Evolutionary conservation across 805 yeast species (phyloP), one percentile per base, ranked within the genome.

Genomic region (Wickerhamiella vanderwaltii): DNA sequence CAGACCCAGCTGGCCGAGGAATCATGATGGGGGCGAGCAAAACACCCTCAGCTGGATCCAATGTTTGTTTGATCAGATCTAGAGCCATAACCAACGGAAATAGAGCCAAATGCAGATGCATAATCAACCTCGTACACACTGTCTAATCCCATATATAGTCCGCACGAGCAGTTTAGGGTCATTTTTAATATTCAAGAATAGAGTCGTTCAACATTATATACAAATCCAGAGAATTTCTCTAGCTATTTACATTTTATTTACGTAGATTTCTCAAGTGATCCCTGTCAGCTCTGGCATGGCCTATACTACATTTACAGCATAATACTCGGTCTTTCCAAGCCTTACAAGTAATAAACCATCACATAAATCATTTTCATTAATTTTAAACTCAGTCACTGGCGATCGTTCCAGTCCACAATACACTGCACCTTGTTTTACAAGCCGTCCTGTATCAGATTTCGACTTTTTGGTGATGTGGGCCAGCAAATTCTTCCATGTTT

Each of bases 381-480:
- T 61, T 1, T 63, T 60, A 35, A 70, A 74, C 15, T 73, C 75
- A 1, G 65, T 63, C 17, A 71, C 73, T 4, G 51, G 53, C 12
- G 71, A 61, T 49, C 78, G 75, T 6, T 62, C 59, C 44, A 82
- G 62, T 0, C 95, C 95, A 45, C 73, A 47, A 53, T 81, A 82
- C 1, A 88, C 71, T 2, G 87, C 82, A 1, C 94, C 91, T 25
- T 72, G 72, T 35, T 66, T 67, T 13, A 87, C 64, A 52, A 77
- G 65, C 41, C 81, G 68, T 47, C 68, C 70, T 3, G 79, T 73
- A 49, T 78, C 86, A 1, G 73, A 57, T 39, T 56, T 60, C 12
- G 63, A 55, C 25, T 61, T 62, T 39, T 68, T 63, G 12, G 52
- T 41, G 1, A 78, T 56, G 19, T 56, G 56, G 9, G 77, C 58